phyloP scores from a whole-genome alignment of 345 rosid genomes.

The Euclidium syriacum region DNA sequence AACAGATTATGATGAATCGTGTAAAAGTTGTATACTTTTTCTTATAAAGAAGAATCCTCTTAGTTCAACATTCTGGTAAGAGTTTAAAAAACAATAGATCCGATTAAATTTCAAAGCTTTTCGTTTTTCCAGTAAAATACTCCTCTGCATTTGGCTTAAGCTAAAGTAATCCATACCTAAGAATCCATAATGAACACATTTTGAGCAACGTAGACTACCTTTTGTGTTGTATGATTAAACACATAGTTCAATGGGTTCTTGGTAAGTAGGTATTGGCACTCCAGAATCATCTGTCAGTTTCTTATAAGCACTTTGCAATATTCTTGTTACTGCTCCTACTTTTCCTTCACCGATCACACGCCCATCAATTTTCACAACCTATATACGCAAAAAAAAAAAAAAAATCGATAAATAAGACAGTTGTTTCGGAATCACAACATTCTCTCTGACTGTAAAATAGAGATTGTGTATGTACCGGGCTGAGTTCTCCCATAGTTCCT shows the following conservation, averaged over 20 bases:
- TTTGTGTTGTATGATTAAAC: conserved; percentile 1
- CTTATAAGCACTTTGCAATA: conserved; percentile 61
- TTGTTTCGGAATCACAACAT: background rate
- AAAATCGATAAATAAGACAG: background rate
- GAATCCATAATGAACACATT: background rate
- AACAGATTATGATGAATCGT: conserved; percentile 11
- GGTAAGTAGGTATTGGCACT: conserved; percentile 64
- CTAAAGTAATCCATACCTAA: background rate
- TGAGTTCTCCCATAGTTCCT: conserved; percentile 93
- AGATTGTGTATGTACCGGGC: conserved; percentile 45
- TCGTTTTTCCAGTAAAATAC: background rate
- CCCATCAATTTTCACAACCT: conserved; percentile 78
- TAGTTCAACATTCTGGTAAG: background rate
- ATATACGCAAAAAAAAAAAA: background rate
- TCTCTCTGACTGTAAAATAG: background rate
- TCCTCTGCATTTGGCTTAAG: background rate
- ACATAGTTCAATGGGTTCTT: background rate
- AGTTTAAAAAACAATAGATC: background rate
- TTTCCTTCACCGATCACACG: conserved; percentile 59
- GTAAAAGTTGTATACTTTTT: background rate
- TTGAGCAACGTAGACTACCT: background rate
- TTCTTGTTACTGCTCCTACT: conserved; percentile 61
- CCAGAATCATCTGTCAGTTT: conserved; percentile 56
- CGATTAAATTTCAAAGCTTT: background rate
- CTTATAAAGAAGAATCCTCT: background rate